Evolutionary conservation across 2,329 filamentous ascomycete species (phyloP).

Genomic region (Calonectria fujianensis): DNA sequence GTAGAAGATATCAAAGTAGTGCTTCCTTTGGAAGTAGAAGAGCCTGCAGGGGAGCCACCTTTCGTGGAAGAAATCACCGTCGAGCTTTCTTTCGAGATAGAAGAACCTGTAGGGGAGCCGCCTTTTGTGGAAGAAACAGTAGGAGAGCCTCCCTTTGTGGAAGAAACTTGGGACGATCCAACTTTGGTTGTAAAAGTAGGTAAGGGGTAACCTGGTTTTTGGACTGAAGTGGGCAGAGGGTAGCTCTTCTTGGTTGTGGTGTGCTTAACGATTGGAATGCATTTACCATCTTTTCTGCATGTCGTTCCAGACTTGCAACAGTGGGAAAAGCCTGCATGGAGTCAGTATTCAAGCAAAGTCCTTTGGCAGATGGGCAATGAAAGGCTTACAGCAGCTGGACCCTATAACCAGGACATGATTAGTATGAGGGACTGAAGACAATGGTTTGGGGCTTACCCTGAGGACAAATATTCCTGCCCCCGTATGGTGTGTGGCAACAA

Average conservation of each 20-base stretch:
- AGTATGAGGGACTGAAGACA: neutral
- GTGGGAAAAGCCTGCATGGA: neutral
- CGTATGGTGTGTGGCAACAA: constrained; percentile 17
- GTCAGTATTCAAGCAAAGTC: neutral
- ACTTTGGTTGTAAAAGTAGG: too few relatives aligned
- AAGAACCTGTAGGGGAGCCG: too few relatives aligned
- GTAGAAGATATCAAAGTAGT: neutral
- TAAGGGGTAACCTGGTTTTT: neutral
- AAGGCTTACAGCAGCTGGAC: constrained; percentile 26
- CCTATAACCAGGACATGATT: neutral
- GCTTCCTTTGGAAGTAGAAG: too few relatives aligned
- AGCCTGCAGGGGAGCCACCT: neutral
- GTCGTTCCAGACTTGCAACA: constrained; percentile 23
- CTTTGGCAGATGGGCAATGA: too few relatives aligned
- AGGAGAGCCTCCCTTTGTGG: neutral
- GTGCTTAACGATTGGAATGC: constrained; percentile 1
- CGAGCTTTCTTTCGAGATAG: too few relatives aligned
- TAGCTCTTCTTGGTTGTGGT: neutral
- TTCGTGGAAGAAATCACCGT: neutral
- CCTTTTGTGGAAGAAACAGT: neutral
- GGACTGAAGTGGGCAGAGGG: neutral
- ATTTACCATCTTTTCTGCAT: constrained; percentile 24
- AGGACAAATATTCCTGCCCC: constrained; percentile 23
- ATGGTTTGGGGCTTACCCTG: neutral
- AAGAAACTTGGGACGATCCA: neutral